Conservation (phyloP, 2,329 filamentous ascomycete genomes). For the Madurella mycetomatis region DNA sequence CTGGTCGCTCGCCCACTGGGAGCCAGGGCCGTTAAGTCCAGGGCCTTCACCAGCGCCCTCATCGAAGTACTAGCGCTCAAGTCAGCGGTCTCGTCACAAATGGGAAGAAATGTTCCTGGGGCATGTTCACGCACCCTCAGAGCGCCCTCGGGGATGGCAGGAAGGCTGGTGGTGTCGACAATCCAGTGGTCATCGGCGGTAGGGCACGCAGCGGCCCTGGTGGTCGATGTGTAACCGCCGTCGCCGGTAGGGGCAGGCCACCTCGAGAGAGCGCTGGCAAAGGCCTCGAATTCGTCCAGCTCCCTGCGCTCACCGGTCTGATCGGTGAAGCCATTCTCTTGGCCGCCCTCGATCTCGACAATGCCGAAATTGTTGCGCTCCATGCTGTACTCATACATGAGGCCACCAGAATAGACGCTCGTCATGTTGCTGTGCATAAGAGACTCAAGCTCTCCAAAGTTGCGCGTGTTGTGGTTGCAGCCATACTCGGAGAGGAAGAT, state of each 20-base stretch:
- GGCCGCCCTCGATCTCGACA: constrained; percentile 57
- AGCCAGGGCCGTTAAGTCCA: constrained; percentile 51
- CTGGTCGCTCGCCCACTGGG: constrained; percentile 45
- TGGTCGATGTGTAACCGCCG: constrained; percentile 46
- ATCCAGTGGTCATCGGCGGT: constrained; percentile 46
- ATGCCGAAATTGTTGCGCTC: constrained; percentile 79
- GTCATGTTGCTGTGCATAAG: constrained; percentile 84
- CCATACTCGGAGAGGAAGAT: constrained; percentile 96
- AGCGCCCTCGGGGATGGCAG: constrained; percentile 49
- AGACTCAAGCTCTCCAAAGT: constrained; percentile 74
- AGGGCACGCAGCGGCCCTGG: constrained; percentile 47
- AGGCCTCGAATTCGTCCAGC: constrained; percentile 56
- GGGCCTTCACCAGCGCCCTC: constrained; percentile 51
- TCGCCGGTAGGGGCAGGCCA: constrained; percentile 48
- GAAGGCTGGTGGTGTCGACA: constrained; percentile 45
- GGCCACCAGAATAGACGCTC: constrained; percentile 84
- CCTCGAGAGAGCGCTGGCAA: constrained; percentile 44
- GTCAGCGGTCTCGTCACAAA: neutral
- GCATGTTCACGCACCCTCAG: constrained; percentile 25
- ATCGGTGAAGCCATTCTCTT: constrained; percentile 38
- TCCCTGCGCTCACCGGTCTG: constrained; percentile 35
- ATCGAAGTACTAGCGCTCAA: constrained; percentile 43
- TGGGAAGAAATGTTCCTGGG: neutral
- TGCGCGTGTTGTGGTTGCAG: constrained; percentile 75
- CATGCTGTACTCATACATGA: constrained; percentile 91